Percentiles rank a stretch among this genome's conserved stretches.
These are phyloP conservation scores for Macrolepiota albuminosa DNA, from an alignment of 768 basidiomycete genomes.

Conservation along the genomic window DNA sequence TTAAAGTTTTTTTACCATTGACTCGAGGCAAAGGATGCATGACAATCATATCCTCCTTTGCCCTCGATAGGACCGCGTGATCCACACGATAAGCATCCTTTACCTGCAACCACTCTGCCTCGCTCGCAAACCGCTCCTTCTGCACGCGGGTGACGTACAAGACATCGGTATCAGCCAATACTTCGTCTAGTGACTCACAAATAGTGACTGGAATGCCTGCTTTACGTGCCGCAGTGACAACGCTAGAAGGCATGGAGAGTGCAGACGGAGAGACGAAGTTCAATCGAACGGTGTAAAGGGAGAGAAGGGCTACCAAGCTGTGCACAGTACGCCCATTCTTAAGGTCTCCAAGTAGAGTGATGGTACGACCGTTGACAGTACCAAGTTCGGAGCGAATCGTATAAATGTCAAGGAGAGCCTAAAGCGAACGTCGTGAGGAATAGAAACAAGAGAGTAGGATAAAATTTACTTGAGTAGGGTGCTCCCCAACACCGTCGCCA, in stretches of 20 bases:
- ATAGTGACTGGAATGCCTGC: slow-evolving; percentile 76
- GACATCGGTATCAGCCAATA: slow-evolving; percentile 89
- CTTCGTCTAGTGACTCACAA: slow-evolving; percentile 87
- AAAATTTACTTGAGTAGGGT: slow-evolving; percentile 82
- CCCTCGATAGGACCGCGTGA: slow-evolving; percentile 87
- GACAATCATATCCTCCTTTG: slow-evolving; percentile 97
- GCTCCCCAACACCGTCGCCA: slow-evolving; percentile 96
- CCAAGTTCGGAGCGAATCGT: slow-evolving; percentile 98
- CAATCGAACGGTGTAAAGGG: slow-evolving; percentile 87
- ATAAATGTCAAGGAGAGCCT: slow-evolving; percentile 85
- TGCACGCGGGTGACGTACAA: slow-evolving; percentile 96
- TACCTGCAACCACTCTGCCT: slow-evolving; percentile 83
- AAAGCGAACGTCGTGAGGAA: slow-evolving; percentile 5
- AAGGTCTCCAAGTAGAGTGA: slow-evolving; percentile 90
- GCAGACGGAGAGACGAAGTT: slow-evolving; percentile 92
- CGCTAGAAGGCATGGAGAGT: slow-evolving; percentile 83
- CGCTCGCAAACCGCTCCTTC: slow-evolving; percentile 84
- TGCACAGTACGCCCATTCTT: slow-evolving; percentile 99
- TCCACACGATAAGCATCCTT: slow-evolving; percentile 92
- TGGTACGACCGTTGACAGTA: slow-evolving; percentile 93
- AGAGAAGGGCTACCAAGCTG: slow-evolving; percentile 88
- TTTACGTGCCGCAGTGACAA: slow-evolving; percentile 79
- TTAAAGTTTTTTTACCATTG: slow-evolving; percentile 51
- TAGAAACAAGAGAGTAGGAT: neutral
- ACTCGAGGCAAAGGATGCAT: slow-evolving; percentile 99